Evolutionary conservation across 257 asterid genomes (phyloP).

Genomic region (Petunia secreta): DNA sequence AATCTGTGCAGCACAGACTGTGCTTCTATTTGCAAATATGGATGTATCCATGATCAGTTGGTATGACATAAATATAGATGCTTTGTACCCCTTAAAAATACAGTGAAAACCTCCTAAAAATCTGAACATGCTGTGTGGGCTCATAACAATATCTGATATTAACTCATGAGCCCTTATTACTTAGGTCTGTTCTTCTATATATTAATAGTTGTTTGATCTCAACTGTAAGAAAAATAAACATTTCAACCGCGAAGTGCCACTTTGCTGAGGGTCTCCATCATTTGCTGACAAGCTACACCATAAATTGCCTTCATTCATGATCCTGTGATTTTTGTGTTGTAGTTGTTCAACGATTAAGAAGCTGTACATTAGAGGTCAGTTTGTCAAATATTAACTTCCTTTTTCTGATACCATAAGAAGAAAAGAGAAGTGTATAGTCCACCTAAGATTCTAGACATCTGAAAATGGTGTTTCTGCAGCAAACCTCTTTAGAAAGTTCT

Average conservation of each 20-base stretch:
- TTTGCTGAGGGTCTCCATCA: conserved; percentile 1
- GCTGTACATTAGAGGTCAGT: not conserved
- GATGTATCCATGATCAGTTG: not conserved
- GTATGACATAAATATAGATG: not conserved
- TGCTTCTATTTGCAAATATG: not conserved
- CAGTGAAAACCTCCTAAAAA: not conserved
- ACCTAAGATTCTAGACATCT: not conserved
- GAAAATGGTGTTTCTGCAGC: not conserved
- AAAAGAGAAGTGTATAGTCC: not conserved
- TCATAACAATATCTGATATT: not conserved
- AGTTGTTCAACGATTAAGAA: not conserved
- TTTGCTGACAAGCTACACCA: not conserved
- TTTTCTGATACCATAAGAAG: not conserved
- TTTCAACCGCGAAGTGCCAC: not conserved
- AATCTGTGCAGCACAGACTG: not conserved
- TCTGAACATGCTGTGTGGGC: not conserved
- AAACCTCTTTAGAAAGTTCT: not conserved
- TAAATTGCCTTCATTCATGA: not conserved
- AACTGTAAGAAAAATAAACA: not conserved
- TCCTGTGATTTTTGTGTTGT: not conserved
- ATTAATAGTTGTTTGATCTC: not conserved
- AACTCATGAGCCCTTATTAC: not conserved
- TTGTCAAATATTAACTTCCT: not conserved
- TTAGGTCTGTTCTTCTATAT: not conserved
- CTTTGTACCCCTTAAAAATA: not conserved